phyloP scores from a whole-genome alignment of 345 rosid species.

The Luvunga scandens region DNA sequence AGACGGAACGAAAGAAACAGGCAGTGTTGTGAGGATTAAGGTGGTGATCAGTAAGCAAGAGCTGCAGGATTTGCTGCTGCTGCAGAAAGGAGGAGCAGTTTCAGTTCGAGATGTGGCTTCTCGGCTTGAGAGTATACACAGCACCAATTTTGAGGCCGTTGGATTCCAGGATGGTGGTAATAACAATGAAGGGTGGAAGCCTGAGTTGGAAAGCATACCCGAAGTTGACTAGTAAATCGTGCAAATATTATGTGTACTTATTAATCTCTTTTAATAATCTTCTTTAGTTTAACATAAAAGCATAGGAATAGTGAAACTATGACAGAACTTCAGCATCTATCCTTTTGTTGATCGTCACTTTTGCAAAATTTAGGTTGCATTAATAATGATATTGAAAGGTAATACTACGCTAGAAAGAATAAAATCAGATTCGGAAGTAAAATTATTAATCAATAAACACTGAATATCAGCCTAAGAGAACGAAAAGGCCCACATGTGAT shows the following conservation, averaged over 20 bases:
- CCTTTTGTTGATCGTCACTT: background rate
- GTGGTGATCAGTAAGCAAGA: slow-evolving; percentile 69
- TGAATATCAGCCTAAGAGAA: background rate
- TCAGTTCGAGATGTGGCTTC: slow-evolving; percentile 50
- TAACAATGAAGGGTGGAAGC: slow-evolving; percentile 41
- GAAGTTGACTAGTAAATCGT: slow-evolving; percentile 43
- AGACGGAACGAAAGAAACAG: slow-evolving; percentile 18
- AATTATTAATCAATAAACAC: background rate
- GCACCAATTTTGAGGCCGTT: background rate
- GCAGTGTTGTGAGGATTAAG: slow-evolving; percentile 61
- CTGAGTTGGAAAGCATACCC: slow-evolving; percentile 61
- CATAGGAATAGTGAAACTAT: background rate
- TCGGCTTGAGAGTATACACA: slow-evolving; percentile 38
- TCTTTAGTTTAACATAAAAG: slow-evolving; percentile 2
- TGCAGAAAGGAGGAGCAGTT: slow-evolving; percentile 44
- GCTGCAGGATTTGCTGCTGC: slow-evolving; percentile 54
- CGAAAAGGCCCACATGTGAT: background rate
- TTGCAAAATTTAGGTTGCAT: too few species aligned
- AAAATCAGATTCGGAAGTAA: background rate
- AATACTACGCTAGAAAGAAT: too few species aligned
- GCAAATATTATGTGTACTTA: background rate
- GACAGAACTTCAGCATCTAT: background rate
- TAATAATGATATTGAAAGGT: too few species aligned
- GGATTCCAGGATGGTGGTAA: slow-evolving; percentile 7
- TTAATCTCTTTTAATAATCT: background rate